Evolutionary conservation across 495 filamentous ascomycete genomes (phyloP).

Genomic region (Rostrohypoxylon terebratum): DNA sequence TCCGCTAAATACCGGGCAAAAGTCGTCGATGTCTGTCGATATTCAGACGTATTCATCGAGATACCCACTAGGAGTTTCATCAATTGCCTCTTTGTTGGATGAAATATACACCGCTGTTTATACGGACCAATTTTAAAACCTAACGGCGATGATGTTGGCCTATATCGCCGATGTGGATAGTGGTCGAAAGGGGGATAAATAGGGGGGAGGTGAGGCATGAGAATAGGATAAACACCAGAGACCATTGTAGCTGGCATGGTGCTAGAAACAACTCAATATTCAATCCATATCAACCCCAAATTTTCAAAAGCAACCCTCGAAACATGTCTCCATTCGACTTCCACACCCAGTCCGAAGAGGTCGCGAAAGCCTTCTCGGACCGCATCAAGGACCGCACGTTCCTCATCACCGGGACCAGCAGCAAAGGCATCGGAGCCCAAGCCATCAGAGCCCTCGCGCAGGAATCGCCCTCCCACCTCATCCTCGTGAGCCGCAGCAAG

Average conservation of each 20-base stretch:
- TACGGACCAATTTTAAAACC: slow-evolving; percentile 3
- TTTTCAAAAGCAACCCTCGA: not conserved
- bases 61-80: not conserved
- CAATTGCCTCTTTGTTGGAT: not conserved
- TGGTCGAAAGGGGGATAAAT: not conserved
- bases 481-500: slow-evolving; percentile 58
- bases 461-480: slow-evolving; percentile 54
- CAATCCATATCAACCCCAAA: not conserved
- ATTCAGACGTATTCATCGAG: no score
- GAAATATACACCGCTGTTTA: not conserved
- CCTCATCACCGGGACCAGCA: slow-evolving; percentile 63
- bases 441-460: slow-evolving; percentile 57
- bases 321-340: slow-evolving; percentile 37
- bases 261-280: not conserved
- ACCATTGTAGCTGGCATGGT: not conserved
- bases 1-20: slow-evolving; percentile 10
- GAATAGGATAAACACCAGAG: not conserved
- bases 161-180: slow-evolving; percentile 24
- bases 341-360: slow-evolving; percentile 56
- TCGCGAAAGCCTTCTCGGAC: slow-evolving; percentile 58
- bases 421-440: slow-evolving; percentile 57
- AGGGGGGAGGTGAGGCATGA: not conserved
- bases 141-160: slow-evolving; percentile 11
- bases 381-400: slow-evolving; percentile 50
- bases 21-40: not conserved